Percentiles rank a stretch among this genome's conserved stretches.
phyloP scores from a whole-genome alignment of 2,329 filamentous ascomycete genomes.

The Neophaeococcomyces aloes region DNA sequence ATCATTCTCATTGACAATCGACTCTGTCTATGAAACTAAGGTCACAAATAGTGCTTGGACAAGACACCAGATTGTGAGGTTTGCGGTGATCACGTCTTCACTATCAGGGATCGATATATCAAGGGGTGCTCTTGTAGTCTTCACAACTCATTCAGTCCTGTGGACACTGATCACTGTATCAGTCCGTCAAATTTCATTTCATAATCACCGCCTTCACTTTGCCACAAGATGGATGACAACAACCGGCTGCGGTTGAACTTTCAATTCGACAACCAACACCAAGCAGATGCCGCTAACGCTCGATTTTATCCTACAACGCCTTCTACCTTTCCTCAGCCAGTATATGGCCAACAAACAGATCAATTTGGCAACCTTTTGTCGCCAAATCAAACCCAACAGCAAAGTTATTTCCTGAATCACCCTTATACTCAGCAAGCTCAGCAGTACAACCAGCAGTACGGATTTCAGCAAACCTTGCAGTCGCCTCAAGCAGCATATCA shows the following conservation, averaged over 20 bases:
- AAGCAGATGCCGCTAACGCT: conserved; percentile 50
- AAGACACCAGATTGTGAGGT: too few relatives aligned
- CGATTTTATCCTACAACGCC: conserved; percentile 76
- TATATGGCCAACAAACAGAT: conserved; percentile 53
- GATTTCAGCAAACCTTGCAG: conserved; percentile 46
- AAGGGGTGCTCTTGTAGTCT: too few relatives aligned
- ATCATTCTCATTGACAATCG: too few relatives aligned
- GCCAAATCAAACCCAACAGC: conserved; percentile 31
- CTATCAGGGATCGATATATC: too few relatives aligned
- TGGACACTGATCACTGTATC: too few relatives aligned
- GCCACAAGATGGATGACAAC: conserved; percentile 44
- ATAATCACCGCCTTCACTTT: too few relatives aligned
- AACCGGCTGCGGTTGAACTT: conserved; percentile 39
- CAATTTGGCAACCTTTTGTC: conserved; percentile 43
- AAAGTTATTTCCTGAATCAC: conserved; percentile 53
- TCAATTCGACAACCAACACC: conserved; percentile 52
- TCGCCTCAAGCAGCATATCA: conserved; percentile 47
- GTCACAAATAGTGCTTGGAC: too few relatives aligned
- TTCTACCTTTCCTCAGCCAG: conserved; percentile 90
- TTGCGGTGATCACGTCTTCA: too few relatives aligned
- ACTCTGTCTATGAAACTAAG: too few relatives aligned
- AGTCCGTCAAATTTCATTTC: too few relatives aligned
- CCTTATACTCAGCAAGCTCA: conserved; percentile 45
- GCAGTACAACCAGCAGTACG: conserved; percentile 39
- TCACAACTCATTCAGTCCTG: too few relatives aligned